Evolutionary conservation across 2,329 filamentous ascomycete species (phyloP).

Genomic region (Scleromitrula shiraiana): DNA sequence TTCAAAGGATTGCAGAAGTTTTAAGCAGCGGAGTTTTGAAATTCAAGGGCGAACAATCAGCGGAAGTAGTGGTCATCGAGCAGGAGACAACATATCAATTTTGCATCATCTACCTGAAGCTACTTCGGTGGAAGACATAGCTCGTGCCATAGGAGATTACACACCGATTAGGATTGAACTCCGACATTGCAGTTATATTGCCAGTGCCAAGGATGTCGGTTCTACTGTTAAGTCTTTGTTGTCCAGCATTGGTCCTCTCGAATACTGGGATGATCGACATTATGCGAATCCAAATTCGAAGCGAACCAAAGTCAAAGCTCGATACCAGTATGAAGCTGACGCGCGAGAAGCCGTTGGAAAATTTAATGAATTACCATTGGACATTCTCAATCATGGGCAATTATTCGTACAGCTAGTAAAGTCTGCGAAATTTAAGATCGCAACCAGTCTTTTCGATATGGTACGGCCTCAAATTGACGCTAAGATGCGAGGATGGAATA

Average conservation of each 20-base stretch:
- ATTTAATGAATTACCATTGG: not conserved
- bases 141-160: not conserved
- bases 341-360: not conserved
- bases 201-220: not conserved
- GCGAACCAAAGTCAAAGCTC: not conserved
- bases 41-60: not conserved
- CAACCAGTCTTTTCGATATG: not conserved
- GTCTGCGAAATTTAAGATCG: not conserved
- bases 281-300: not conserved
- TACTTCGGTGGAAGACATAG: not conserved
- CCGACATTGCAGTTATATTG: not conserved
- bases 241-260: not conserved
- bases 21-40: not conserved
- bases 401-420: not conserved
- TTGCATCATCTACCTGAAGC: not conserved
- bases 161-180: not conserved
- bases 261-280: not conserved
- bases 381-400: not conserved
- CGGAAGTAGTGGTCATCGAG: not conserved
- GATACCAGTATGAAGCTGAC: not conserved
- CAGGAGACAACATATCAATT: not conserved
- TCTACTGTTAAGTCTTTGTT: not conserved
- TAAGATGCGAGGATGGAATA: not conserved
- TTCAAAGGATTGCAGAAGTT: not conserved
- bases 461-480: not conserved